phyloP scores from a whole-genome alignment of 2,329 filamentous ascomycete species.

The Colletotrichum liriopes region DNA sequence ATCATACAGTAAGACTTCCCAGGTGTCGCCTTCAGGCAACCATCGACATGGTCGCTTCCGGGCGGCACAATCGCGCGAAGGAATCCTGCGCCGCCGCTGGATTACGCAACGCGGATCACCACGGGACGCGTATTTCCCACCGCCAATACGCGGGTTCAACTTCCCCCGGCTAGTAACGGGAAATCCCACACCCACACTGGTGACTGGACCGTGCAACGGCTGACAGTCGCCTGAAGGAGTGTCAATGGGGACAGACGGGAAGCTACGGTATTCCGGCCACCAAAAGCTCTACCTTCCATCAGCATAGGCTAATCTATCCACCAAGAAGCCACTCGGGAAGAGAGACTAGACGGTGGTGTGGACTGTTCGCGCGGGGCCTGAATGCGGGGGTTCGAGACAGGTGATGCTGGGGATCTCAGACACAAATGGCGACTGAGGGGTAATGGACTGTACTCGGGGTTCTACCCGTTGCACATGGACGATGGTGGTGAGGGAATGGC shows the following conservation, averaged over 20 bases:
- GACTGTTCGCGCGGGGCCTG: slow-evolving; percentile 10
- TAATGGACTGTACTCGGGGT: slow-evolving; percentile 9
- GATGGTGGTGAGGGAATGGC: neutral
- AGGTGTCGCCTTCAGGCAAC: neutral
- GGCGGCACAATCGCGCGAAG: slow-evolving; percentile 9
- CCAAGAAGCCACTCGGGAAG: neutral
- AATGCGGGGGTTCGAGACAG: slow-evolving; percentile 37
- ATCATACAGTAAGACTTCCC: neutral
- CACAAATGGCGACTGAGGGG: slow-evolving; percentile 15
- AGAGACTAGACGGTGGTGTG: neutral
- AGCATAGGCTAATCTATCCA: neutral
- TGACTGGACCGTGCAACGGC: neutral
- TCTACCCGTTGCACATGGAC: neutral
- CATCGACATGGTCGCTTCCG: slow-evolving; percentile 2
- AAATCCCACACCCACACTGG: neutral
- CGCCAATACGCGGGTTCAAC: slow-evolving; percentile 7
- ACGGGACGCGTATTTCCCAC: slow-evolving; percentile 2
- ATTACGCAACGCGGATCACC: slow-evolving; percentile 15
- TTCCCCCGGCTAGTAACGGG: slow-evolving; percentile 3
- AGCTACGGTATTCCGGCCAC: neutral
- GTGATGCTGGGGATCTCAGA: slow-evolving; percentile 6
- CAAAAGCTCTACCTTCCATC: too few species aligned
- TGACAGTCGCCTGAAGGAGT: neutral
- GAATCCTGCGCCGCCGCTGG: slow-evolving; percentile 10
- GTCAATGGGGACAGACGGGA: neutral